phyloP scores from a whole-genome alignment of 257 asterid species.

The Solanum pennellii region DNA sequence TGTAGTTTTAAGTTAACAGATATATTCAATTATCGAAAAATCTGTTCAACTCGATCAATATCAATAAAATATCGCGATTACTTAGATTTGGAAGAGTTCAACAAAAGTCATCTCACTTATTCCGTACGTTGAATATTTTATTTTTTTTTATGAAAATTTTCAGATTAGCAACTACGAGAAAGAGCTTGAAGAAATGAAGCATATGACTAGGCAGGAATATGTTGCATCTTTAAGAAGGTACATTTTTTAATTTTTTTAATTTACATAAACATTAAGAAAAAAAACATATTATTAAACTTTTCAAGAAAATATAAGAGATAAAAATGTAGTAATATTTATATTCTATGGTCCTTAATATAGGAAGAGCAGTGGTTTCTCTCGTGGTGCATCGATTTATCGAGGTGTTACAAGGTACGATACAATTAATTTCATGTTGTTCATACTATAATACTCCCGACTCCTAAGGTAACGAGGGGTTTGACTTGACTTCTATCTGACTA shows the following conservation, averaged over 20 bases:
- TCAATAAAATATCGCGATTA: too few relatives aligned
- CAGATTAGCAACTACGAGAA: conserved; percentile 80
- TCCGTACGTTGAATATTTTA: not conserved
- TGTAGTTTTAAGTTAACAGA: not conserved
- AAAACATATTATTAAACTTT: not conserved
- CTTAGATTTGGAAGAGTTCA: not conserved
- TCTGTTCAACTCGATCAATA: too few relatives aligned
- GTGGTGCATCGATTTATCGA: conserved; percentile 85
- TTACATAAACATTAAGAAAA: not conserved
- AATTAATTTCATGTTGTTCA: not conserved
- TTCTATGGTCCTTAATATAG: conserved; percentile 12
- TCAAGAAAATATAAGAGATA: not conserved
- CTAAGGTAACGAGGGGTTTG: not conserved
- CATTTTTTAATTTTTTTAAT: not conserved
- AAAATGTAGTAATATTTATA: not conserved
- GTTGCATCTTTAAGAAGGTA: conserved; percentile 88
- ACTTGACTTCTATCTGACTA: not conserved
- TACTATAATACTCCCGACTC: not conserved
- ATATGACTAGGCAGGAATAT: conserved; percentile 83
- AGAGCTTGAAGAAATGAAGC: conserved; percentile 83
- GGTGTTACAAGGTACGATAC: conserved; percentile 75
- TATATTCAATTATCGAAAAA: too few relatives aligned
- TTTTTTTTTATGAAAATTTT: not conserved
- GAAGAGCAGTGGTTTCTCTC: conserved; percentile 91
- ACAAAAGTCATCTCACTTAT: not conserved